Evolutionary conservation across 2,329 filamentous ascomycete genomes (phyloP), one percentile per base, ranked within the genome.

Genomic region (Diaporthe citrichinensis): DNA sequence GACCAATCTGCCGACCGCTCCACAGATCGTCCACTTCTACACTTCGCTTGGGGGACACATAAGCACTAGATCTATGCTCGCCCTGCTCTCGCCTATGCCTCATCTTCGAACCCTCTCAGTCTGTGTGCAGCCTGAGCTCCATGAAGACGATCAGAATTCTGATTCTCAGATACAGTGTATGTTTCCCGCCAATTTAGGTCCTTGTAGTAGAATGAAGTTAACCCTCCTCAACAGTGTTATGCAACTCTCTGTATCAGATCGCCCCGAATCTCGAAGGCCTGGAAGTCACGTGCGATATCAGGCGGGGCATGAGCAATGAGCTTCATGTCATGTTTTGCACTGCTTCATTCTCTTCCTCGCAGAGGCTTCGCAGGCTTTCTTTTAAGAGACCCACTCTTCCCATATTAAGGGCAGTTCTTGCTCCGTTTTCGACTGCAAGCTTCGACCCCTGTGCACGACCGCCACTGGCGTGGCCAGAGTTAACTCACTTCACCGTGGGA

Each of bases 271-370:
- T 59, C 10, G 25, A 39, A n/a, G 23, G 4, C 9, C 5, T 59
- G 3, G 20, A n/a, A 5, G 4, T 59, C 31, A 34, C 6, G 3
- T 15, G n/a, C 12, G 0, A 1, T 7, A 8, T 0, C 12, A 3
- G 12, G 1, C 3, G 1, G n/a, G 6, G 0, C 4, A 1, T 0
- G 46, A n/a, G 4, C 4, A 23, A 55, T 14, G 12, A 6, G 2
- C 51, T 28, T 31, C 12, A 20, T 3, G 14, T 28, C n/a, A 23
- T 2, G 5, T 53, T 55, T 20, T 31, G 2, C 1, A 28, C 51
- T 55, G 25, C 25, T 4, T 4, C 25, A 20, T 9, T 59, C 3
- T 39, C 57, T 1, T 59, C 7, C 23, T 59, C 57, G 1, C 57
- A 39, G 57, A 59, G 12, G 7, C 57, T 59, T 20, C 25, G 15